Evolutionary conservation across 2,329 filamentous ascomycete genomes (phyloP).

Genomic region (Fusarium sublunatum): DNA sequence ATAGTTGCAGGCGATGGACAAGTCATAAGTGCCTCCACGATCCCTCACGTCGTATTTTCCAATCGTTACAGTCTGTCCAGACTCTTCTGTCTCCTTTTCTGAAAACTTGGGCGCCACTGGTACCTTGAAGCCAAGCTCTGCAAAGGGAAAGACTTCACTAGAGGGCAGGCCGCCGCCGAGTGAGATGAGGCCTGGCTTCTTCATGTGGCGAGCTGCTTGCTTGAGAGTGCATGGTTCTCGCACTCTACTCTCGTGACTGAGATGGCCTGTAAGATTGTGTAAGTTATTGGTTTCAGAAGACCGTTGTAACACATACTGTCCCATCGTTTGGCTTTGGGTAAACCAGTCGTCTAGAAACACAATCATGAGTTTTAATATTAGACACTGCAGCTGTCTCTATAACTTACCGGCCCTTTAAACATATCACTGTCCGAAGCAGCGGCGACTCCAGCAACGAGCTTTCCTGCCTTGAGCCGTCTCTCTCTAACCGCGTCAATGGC

Average conservation of each 20-base stretch:
- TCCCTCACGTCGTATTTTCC: slow-evolving; percentile 86
- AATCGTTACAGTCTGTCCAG: slow-evolving; percentile 70
- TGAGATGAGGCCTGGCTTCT: slow-evolving; percentile 86
- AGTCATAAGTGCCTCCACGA: slow-evolving; percentile 69
- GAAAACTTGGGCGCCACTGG: slow-evolving; percentile 76
- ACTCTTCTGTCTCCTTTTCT: slow-evolving; percentile 71
- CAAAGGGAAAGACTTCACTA: slow-evolving; percentile 91
- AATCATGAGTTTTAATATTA: background rate
- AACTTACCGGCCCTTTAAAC: slow-evolving; percentile 79
- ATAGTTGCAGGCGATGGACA: slow-evolving; percentile 93
- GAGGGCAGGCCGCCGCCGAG: slow-evolving; percentile 92
- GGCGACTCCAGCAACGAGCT: slow-evolving; percentile 79
- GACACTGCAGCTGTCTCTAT: background rate
- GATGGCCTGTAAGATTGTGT: slow-evolving; percentile 56
- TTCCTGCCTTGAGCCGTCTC: slow-evolving; percentile 74
- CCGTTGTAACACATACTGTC: slow-evolving; percentile 72
- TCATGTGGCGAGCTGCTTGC: slow-evolving; percentile 80
- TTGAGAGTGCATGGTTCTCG: slow-evolving; percentile 81
- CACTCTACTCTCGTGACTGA: slow-evolving; percentile 71
- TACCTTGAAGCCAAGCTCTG: slow-evolving; percentile 79
- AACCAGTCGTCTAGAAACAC: slow-evolving; percentile 56
- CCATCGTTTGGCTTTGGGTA: slow-evolving; percentile 84
- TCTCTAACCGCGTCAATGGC: slow-evolving; percentile 49
- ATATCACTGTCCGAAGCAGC: slow-evolving; percentile 81
- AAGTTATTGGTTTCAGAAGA: slow-evolving; percentile 5